Percentiles rank a stretch among this genome's conserved stretches.
Conservation (phyloP, 1,284 basidiomycete species). For the Moesziomyces globuligerus region DNA sequence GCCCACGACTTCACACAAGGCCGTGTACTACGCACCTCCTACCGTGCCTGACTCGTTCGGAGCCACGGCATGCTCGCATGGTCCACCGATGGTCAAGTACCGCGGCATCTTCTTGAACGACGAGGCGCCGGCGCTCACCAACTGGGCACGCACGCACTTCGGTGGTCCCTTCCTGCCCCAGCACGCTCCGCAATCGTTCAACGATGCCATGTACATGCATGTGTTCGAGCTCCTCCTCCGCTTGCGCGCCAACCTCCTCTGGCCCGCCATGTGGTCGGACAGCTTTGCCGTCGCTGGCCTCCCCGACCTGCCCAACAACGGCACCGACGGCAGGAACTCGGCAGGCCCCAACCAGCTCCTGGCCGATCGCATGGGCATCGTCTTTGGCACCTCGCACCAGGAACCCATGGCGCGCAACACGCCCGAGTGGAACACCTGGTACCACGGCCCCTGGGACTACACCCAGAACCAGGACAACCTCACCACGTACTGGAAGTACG, state of each 20-base stretch:
- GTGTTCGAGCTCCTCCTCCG: constrained; percentile 74
- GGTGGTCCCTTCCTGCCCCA: constrained; percentile 74
- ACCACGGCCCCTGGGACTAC: constrained; percentile 75
- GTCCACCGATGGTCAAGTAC: constrained; percentile 77
- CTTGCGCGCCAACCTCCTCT: constrained; percentile 77
- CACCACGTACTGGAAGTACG: constrained; percentile 74
- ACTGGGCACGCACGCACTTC: constrained; percentile 74
- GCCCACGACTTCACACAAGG: constrained; percentile 10
- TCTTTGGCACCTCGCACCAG: constrained; percentile 72
- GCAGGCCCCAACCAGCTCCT: constrained; percentile 72
- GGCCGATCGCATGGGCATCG: constrained; percentile 77
- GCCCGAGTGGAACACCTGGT: constrained; percentile 73
- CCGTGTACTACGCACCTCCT: constrained; percentile 21
- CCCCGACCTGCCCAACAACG: constrained; percentile 13
- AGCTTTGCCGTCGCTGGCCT: constrained; percentile 77
- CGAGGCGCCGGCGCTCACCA: constrained; percentile 74
- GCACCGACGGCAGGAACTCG: constrained; percentile 15
- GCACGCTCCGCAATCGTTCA: constrained; percentile 71
- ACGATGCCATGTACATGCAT: constrained; percentile 75
- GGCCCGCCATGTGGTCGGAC: constrained; percentile 70
- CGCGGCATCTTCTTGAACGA: constrained; percentile 76
- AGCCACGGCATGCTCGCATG: constrained; percentile 72
- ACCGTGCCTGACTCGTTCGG: constrained; percentile 4
- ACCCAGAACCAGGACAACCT: constrained; percentile 72
- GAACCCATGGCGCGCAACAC: constrained; percentile 68